Evolutionary conservation across 2,329 filamentous ascomycete genomes (phyloP), one percentile per base, ranked within the genome.

Genomic region (Neurospora crassa): DNA sequence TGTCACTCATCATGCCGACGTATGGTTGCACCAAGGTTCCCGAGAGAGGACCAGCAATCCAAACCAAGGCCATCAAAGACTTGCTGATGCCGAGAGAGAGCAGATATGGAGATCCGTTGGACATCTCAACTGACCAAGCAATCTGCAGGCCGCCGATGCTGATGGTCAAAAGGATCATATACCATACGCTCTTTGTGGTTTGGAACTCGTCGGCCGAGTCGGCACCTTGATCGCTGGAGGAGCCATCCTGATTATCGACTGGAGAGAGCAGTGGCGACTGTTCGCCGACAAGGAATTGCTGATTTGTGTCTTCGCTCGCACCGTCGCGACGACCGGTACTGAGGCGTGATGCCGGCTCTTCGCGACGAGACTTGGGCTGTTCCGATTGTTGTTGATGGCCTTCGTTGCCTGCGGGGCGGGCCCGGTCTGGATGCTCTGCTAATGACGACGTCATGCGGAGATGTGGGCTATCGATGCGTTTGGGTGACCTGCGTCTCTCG

Each of bases 121-220:
- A 97, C 59, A 97, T 85, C 81, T 98, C 95, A 59, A 97, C 94
- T 1, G 94, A 94, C 95, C 95, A 98, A 40, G 95, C 94, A 76
- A 98, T 92, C 82, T 98, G 95, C 73, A 98, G 84, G 34, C 93
- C 95, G 72, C 93, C 93, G 75, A 97, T 92, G 78, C 92, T 90
- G 73, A 97, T 85, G 7, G 95, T 97, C 80, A 98, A 83, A 73
- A 97, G 83, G 75, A 96, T 88, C 76, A 98, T 84, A 80, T 97
- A 97, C 89, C 91, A 93, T 67, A 90, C 84, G 80, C 92, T 94
- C 85, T 94, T 97, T 34, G 91, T 91, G 72, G 87, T 85, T 77
- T 93, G 86, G 70, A 81, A 84, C 18, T 82, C 80, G 73, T 86
- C 82, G 24, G 81, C 80, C 67, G 83, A 79, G 76, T 83, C 82